Evolutionary conservation across 2,329 filamentous ascomycete species (phyloP), one percentile per base, ranked within the genome.

Genomic region (Capronia americana): DNA sequence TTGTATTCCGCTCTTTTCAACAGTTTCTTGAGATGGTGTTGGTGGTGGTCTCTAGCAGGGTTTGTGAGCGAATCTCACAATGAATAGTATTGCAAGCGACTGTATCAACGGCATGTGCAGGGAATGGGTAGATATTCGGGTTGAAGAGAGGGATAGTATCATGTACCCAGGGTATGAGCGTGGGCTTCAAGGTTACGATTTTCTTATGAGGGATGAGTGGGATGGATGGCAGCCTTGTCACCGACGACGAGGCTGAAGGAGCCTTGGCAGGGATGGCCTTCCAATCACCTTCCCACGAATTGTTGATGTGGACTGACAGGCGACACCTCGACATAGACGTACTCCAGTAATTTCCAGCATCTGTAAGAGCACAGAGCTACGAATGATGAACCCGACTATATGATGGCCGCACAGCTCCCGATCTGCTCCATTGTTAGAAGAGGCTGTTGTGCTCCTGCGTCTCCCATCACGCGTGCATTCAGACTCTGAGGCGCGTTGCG

Each of bases 241-340:
- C 6, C 17, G 23, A 4, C 12, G 17, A 59, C 46, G 28, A 61
- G 58, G 58, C 30, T 53, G 28, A 30, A 12, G 2, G 11, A 53
- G 46, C 20, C 30, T 57, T 55, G 53, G 55, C 55, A 57, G 30
- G 20, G 20, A 24, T 51, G n/a, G 58, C 26, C 23, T 51, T 32
- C 28, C 28, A 53, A 44, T 53, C 30, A 14, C 53, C 51, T 30
- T 32, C 14, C 17, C 17, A 26, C 48, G 2, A 23, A 51, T 51
- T 51, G 48, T 14, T 14, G 48, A 51, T 23, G 48, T 51, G 48
- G 48, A 51, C 11, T 10, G 48, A 51, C 48, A 51, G 24, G 30
- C 50, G 60, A 63, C 38, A 63, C 32, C n/a, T 57, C 57, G 55
- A 63, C 61, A 53, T 58, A 60, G 62, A 59, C 30, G 34, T 53